Percentiles rank a stretch among this genome's conserved stretches.
phyloP scores from a whole-genome alignment of 805 yeast genomes.

The Nakazawaea siamensis region DNA sequence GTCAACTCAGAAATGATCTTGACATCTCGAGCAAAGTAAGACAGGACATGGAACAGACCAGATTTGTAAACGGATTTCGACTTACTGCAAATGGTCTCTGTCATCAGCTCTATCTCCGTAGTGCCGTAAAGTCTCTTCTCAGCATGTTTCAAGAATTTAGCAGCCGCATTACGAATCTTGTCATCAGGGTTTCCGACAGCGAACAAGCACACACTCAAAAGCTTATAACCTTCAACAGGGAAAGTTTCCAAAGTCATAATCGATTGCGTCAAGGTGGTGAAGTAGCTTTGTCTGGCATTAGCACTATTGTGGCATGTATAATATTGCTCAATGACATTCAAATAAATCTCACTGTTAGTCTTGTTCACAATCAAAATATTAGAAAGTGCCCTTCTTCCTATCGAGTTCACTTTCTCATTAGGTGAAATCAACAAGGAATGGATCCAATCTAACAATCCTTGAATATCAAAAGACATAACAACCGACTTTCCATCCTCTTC shows the following conservation, averaged over 20 bases:
- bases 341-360: constrained; percentile 39
- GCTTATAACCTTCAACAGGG: constrained; percentile 51
- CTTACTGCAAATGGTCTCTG: constrained; percentile 63
- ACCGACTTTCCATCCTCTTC: constrained; percentile 39
- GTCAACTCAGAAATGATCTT: constrained; percentile 66
- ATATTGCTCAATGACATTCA: constrained; percentile 65
- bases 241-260: constrained; percentile 40
- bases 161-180: constrained; percentile 65
- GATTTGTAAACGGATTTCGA: constrained; percentile 82
- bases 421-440: constrained; percentile 56
- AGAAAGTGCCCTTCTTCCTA: constrained; percentile 66
- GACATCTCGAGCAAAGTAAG: constrained; percentile 54
- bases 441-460: constrained; percentile 72
- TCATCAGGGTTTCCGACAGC: constrained; percentile 69
- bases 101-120: constrained; percentile 45
- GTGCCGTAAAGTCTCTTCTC: constrained; percentile 54
- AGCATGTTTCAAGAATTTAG: constrained; percentile 55
- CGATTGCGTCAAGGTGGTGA: constrained; percentile 61
- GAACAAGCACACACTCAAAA: constrained; percentile 67
- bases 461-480: constrained; percentile 61
- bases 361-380: constrained; percentile 59
- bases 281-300: constrained; percentile 58
- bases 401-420: constrained; percentile 44
- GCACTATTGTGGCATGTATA: constrained; percentile 45
- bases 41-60: constrained; percentile 73